phyloP scores from a whole-genome alignment of 129 eudicot genomes.

The Cynara cardunculus region DNA sequence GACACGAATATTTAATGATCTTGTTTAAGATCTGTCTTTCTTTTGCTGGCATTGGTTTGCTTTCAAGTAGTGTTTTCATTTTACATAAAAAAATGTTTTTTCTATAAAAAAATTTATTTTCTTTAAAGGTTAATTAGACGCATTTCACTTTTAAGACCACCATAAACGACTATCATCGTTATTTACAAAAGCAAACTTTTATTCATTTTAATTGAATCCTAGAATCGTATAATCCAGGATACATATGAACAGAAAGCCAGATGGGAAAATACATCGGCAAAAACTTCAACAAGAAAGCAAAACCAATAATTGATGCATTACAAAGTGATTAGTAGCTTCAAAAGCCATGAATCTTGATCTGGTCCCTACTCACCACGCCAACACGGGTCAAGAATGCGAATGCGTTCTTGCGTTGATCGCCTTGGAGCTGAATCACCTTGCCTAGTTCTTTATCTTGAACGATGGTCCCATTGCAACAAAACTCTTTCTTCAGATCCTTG shows the following conservation, averaged over 20 bases:
- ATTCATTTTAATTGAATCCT: neutral
- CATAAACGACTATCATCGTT: neutral
- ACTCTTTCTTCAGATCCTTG: slow-evolving; percentile 66
- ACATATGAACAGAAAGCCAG: neutral
- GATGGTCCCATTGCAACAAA: slow-evolving; percentile 80
- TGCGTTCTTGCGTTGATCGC: slow-evolving; percentile 86
- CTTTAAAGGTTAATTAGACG: neutral
- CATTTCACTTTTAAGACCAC: neutral
- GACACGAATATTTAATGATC: neutral
- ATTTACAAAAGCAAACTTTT: neutral
- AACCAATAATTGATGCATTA: neutral
- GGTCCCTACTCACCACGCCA: slow-evolving; percentile 60
- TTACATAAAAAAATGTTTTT: too few species aligned
- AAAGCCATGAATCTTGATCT: slow-evolving; percentile 86
- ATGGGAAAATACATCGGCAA: neutral
- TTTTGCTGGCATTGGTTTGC: too few species aligned
- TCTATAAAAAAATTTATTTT: too few species aligned
- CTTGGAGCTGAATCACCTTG: slow-evolving; percentile 83
- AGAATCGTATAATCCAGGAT: neutral
- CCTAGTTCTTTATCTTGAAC: slow-evolving; percentile 80
- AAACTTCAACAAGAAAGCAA: neutral
- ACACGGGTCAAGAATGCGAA: slow-evolving; percentile 47
- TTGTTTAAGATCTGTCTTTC: too few species aligned
- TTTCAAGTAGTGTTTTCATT: neutral
- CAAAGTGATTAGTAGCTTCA: slow-evolving; percentile 1